Base-by-base conservation (phyloP, 2,329 filamentous ascomycete genomes). In the Nakataea oryzae region DNA sequence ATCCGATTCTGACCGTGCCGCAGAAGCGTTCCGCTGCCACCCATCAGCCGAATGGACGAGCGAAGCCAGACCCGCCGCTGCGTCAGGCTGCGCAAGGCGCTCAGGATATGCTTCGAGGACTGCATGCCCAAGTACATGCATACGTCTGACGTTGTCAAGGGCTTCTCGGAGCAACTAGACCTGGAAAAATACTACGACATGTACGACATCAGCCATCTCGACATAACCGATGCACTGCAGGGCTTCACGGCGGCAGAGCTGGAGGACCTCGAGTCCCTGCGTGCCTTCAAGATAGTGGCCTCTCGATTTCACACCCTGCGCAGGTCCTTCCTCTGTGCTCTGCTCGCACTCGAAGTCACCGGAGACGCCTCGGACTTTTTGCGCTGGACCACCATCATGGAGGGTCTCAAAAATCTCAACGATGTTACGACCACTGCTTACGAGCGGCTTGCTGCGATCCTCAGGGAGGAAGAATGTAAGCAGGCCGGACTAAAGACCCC, bases 121-220 rank as follows among this genome's bases (percentile, higher is more conserved):
- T 82, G 89, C 61, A 85, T 96, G 54, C 82, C 86, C 56, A 83
- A 84, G 27, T 92, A 93, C 69, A 84, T 87, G 61, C 84, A 90
- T 66, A 86, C 89, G 14, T 88, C 87, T 65, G 79, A 81, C 54
- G 80, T 80, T 3, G 78, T 97, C 26, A 87, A 87, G 70, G 83
- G 83, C 0, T 85, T 96, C 62, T 86, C 93, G 1, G 87, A 93
- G 71, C 85, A 89, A 69, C 83, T 89, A 59, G 90, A 96, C 69
- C 77, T 99, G 56, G 91, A 96, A 68, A 95, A 92, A 74, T 96
- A 96, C 71, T 90, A 95, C 69, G 93, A 97, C 70, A 89, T 93
- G 64, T 93, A 93, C 71, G 90, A 93, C 66, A 85, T 93, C 64
- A 89, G 84, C 64, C 82, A 87, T 63, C 83, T 86, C 62, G 89